A percentile compares a stretch with the other conserved stretches of the same genome.
These are phyloP conservation scores for Closterium sp. DNA, from an alignment of 139 green algal genomes.

Conservation along the genomic window DNA sequence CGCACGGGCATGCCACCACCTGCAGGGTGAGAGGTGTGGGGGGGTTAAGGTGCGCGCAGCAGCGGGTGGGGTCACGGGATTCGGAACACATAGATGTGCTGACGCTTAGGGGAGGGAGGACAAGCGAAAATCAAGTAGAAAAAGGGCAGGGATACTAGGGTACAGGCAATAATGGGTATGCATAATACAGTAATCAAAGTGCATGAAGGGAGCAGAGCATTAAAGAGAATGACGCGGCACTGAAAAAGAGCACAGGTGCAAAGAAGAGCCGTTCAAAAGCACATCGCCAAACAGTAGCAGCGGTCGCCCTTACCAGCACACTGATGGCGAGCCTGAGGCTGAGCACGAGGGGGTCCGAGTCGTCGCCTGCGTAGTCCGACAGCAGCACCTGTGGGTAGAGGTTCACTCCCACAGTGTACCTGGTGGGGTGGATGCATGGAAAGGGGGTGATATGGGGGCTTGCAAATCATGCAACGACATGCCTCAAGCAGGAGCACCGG, in stretches of 20 bases:
- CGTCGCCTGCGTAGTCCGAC: constrained; percentile 36
- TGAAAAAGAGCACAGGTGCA: too few relatives aligned
- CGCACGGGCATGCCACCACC: constrained; percentile 96
- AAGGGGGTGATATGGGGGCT: too few relatives aligned
- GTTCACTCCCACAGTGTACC: neutral
- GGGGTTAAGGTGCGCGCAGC: neutral
- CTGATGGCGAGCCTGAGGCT: constrained; percentile 80
- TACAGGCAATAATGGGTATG: too few relatives aligned
- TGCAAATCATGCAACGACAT: too few relatives aligned
- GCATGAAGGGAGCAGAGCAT: neutral
- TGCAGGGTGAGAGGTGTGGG: constrained; percentile 8
- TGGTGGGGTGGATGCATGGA: too few relatives aligned
- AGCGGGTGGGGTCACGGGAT: neutral
- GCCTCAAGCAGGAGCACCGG: too few relatives aligned
- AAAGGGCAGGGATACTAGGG: too few relatives aligned
- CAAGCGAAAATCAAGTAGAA: neutral
- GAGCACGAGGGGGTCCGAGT: constrained; percentile 62
- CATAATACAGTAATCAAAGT: too few relatives aligned
- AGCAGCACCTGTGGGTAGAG: constrained; percentile 45
- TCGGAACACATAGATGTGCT: neutral
- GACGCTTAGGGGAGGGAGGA: neutral
- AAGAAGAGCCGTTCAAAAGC: neutral
- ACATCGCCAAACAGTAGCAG: neutral
- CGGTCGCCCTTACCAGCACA: constrained; percentile 74
- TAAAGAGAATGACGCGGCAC: too few relatives aligned